Evolutionary conservation across 148 eudicot species (phyloP).

Genomic region (Beta vulgaris): DNA sequence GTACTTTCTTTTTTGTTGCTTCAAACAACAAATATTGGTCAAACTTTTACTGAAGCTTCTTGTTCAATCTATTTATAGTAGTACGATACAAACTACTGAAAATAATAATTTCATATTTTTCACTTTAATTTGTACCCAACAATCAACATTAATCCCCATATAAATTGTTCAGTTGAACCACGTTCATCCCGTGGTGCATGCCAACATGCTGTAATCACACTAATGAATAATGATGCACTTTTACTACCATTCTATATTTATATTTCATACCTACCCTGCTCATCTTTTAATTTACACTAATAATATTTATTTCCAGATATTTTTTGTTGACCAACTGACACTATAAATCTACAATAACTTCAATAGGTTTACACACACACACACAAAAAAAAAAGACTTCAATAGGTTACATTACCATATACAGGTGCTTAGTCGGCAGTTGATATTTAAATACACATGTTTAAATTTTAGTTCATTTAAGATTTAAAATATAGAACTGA

Average conservation of each 20-base stretch:
- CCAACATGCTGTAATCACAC: no score
- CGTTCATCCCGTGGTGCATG: conserved; percentile 7
- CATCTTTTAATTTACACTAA: not conserved
- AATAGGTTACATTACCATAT: not conserved
- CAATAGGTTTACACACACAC: no score
- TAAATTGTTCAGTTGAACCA: not conserved
- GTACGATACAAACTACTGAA: not conserved
- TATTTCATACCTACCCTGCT: not conserved
- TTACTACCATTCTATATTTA: not conserved
- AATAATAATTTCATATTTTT: not conserved
- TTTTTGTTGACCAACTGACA: no score
- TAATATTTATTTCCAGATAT: no score
- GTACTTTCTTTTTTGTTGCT: not conserved
- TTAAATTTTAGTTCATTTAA: not conserved
- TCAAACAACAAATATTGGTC: conserved; percentile 18
- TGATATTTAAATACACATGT: not conserved
- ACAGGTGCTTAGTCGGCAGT: not conserved
- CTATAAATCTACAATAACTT: no score
- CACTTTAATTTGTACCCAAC: not conserved
- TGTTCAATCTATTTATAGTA: not conserved
- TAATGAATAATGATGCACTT: not conserved
- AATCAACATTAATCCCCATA: not conserved
- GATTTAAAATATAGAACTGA: no score
- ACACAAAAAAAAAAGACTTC: no score
- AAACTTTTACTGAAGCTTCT: conserved; percentile 2